phyloP scores from a whole-genome alignment of 495 filamentous ascomycete species.

The Penicillium longicatenatum region DNA sequence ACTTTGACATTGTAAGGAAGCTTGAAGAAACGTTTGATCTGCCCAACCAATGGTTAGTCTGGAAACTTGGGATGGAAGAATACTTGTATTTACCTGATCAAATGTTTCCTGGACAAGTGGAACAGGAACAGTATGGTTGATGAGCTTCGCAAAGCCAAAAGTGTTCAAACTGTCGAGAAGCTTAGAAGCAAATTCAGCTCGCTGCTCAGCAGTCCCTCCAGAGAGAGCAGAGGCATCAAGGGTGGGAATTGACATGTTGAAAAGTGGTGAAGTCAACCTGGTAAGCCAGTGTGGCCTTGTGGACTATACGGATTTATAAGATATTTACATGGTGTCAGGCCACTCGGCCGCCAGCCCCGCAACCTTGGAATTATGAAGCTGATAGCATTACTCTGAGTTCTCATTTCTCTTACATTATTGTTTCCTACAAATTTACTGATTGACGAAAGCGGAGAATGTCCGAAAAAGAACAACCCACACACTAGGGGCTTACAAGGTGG shows the following conservation, averaged over 20 bases:
- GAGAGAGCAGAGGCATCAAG: not conserved
- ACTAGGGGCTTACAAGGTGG: not conserved
- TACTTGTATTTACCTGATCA: not conserved
- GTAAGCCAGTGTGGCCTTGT: not conserved
- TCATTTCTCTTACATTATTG: not conserved
- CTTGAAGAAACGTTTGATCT: not conserved
- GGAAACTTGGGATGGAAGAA: too few relatives aligned
- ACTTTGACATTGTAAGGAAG: not conserved
- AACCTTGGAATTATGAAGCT: not conserved
- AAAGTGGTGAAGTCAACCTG: not conserved
- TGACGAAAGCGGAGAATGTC: not conserved
- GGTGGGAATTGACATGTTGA: not conserved
- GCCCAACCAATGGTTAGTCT: not conserved
- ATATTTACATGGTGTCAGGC: not conserved
- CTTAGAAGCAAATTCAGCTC: not conserved
- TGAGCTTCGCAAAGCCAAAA: not conserved
- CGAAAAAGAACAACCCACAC: not conserved
- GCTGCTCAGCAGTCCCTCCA: not conserved
- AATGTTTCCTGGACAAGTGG: not conserved
- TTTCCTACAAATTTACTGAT: not conserved
- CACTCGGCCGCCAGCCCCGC: not conserved
- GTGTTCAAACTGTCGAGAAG: not conserved
- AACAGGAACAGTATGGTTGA: not conserved
- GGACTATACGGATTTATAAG: not conserved
- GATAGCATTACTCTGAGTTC: not conserved